Base-by-base conservation (phyloP, 2,329 filamentous ascomycete genomes). In the Verticillium zaregamsianum region DNA sequence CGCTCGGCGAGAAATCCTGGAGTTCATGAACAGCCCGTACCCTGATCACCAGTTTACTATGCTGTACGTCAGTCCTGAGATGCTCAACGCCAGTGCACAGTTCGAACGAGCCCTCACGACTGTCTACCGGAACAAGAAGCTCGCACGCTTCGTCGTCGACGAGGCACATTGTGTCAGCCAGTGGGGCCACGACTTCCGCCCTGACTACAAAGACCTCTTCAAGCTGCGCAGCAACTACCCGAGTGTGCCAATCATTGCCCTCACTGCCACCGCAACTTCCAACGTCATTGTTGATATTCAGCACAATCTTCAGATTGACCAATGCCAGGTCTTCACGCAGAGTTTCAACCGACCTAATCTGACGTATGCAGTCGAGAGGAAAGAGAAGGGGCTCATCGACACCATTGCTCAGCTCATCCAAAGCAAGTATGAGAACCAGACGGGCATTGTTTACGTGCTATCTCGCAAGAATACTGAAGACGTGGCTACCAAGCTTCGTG, bases 121-220 rank as follows among this genome's bases (percentile, higher is more conserved):
- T 2, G 80, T 99, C n/a, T 84, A 97, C 73, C 75, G 76, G 15
- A 86, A 86, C 58, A 80, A 83, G 3, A 91, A 89, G 68, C 86
- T 99, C 59, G 94, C 96, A 17, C 87, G 95, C 31, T 86, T 99
- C 57, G 95, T 99, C 59, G 96, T 99, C 65, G 95, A 99, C 68
- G 96, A 99, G 77, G 95, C 95, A n/a, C 95, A 99, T 74, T 99
- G 95, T 74, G 94, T 99, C 31, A 98, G 95, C 74, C 93, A 99
- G 79, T 99, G 95, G 95, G 95, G 95, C 1, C 95, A 99, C 68
- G 95, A 99, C 74, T 99, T 99, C 72, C 87, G 96, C 55, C 94
- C 93, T 0, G 94, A 98, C 72, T 99, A 99, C 79, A 97, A 97
- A 74, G 85, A 86, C 33, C 80, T 99, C 4, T 92, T 93, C 32